Conservation (phyloP, 495 filamentous ascomycete species). For the Daldinia decipiens region DNA sequence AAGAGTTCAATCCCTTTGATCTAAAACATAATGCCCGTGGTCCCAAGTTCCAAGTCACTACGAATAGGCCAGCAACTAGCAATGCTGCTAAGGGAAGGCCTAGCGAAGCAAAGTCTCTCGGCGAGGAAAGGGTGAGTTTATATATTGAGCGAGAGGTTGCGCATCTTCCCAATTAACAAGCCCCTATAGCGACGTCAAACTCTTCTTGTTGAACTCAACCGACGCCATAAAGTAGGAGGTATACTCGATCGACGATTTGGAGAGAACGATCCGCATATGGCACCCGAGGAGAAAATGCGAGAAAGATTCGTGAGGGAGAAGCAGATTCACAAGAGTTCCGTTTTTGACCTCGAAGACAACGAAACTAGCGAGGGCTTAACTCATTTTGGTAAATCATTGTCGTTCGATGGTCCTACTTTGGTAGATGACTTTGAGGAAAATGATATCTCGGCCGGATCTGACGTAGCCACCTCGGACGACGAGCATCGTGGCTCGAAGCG, state of each 20-base stretch:
- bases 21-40: conserved; percentile 75
- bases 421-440: conserved; percentile 79
- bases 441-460: conserved; percentile 66
- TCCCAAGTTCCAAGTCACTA: conserved; percentile 80
- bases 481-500: conserved; percentile 69
- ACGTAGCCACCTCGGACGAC: conserved; percentile 55
- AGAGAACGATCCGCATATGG: conserved; percentile 93
- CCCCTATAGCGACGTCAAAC: conserved; percentile 73
- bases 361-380: conserved; percentile 80
- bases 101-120: conserved; percentile 82
- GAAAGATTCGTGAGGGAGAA: conserved; percentile 90
- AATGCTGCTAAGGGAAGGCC: conserved; percentile 71
- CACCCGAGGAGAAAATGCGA: conserved; percentile 90
- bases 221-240: conserved; percentile 87
- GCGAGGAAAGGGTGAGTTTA: conserved; percentile 80
- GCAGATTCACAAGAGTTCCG: conserved; percentile 72
- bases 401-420: conserved; percentile 63
- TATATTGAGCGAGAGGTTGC: conserved; percentile 26
- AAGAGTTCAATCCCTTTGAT: conserved; percentile 98
- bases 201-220: conserved; percentile 84
- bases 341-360: conserved; percentile 92
- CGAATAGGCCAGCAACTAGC: conserved; percentile 63
- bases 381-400: conserved; percentile 80
- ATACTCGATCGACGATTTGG: conserved; percentile 94
- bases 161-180: conserved; percentile 1